Evolutionary conservation across 139 green algal genomes (phyloP).

Genomic region (Limnomonas spitsbergensis): DNA sequence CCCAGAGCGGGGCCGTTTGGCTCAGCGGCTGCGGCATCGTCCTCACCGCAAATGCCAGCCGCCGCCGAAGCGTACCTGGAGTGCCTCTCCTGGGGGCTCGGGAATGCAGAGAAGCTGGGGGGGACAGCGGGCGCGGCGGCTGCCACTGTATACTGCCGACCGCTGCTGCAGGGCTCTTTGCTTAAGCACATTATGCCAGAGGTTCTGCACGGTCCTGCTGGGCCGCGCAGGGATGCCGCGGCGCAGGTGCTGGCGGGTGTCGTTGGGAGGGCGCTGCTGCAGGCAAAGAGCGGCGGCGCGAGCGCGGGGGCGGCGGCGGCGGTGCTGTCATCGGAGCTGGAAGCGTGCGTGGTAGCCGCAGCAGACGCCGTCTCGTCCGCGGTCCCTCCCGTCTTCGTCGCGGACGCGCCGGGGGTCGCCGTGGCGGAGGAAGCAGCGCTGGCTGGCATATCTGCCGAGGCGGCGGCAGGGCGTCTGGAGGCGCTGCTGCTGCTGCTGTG

Average conservation of each 20-base stretch:
- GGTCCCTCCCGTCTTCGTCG: background rate
- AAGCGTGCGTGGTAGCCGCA: background rate
- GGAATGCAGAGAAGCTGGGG: background rate
- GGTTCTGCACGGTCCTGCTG: too few relatives aligned
- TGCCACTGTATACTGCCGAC: background rate
- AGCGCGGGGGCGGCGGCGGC: background rate
- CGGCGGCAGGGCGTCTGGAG: background rate
- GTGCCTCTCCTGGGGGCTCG: slow-evolving; percentile 38
- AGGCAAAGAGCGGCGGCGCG: background rate
- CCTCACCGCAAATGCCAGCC: too few relatives aligned
- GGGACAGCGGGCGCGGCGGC: background rate
- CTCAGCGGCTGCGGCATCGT: too few relatives aligned
- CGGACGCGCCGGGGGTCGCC: too few relatives aligned
- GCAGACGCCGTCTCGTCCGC: background rate
- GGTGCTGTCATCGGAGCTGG: slow-evolving; percentile 2
- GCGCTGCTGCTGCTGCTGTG: slow-evolving; percentile 7
- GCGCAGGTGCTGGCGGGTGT: too few relatives aligned
- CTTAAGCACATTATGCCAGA: background rate
- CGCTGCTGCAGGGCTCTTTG: background rate
- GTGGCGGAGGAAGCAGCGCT: background rate
- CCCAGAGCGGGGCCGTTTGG: background rate
- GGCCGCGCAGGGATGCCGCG: too few relatives aligned
- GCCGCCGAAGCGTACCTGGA: slow-evolving; percentile 43
- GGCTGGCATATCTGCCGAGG: slow-evolving; percentile 10
- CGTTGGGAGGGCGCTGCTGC: too few relatives aligned